These are phyloP conservation scores for Euphrasia arctica DNA, from an alignment of 305 asterid species.

Conservation along the genomic window DNA sequence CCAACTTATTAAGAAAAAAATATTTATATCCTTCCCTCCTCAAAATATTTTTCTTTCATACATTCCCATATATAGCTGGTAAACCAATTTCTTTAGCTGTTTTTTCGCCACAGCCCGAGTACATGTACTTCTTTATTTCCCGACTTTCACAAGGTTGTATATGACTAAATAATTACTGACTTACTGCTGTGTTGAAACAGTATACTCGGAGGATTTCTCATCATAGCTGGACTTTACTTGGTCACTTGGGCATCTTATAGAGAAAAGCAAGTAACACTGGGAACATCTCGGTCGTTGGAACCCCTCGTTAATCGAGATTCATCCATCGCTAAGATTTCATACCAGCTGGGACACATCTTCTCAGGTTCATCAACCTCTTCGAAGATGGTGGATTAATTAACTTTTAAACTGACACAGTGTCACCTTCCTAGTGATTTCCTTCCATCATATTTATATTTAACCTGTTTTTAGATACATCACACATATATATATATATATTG, in stretches of 20 bases:
- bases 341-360: slow-evolving; percentile 54
- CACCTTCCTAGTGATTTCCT: slow-evolving; percentile 1
- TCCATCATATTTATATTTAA: background rate
- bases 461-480: background rate
- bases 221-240: slow-evolving; percentile 85
- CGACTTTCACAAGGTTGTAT: too few relatives aligned
- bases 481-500: background rate
- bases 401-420: background rate
- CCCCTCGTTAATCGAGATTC: slow-evolving; percentile 41
- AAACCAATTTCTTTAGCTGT: too few relatives aligned
- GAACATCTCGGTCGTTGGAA: slow-evolving; percentile 45
- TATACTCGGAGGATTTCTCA: slow-evolving; percentile 78
- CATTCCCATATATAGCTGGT: too few relatives aligned
- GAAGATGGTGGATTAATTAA: slow-evolving; percentile 59
- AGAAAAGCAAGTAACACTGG: slow-evolving; percentile 42
- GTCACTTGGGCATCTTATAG: slow-evolving; percentile 90
- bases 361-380: slow-evolving; percentile 51
- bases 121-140: background rate
- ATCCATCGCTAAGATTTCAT: slow-evolving; percentile 47
- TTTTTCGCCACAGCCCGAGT: too few relatives aligned
- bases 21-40: too few relatives aligned
- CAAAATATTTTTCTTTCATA: too few relatives aligned
- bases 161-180: slow-evolving; percentile 20
- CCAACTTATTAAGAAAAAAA: too few relatives aligned
- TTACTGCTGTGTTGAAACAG: slow-evolving; percentile 37